Evolutionary conservation across 345 rosid species (phyloP), one percentile per base, ranked within the genome.

Genomic region (Citrus trifoliata): DNA sequence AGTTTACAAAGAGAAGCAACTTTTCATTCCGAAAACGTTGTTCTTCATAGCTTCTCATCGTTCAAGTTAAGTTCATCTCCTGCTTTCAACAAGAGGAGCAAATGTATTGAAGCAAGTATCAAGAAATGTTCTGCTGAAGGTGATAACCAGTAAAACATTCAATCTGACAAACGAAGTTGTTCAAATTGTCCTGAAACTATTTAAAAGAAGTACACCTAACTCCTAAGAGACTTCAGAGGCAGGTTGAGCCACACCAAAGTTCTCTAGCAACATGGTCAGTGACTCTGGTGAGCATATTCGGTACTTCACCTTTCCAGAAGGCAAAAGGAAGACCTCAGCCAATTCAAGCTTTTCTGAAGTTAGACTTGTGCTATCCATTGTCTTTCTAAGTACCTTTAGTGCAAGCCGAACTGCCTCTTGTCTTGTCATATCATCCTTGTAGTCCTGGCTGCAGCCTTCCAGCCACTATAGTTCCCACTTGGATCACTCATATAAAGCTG

Each of bases 361-460:
- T 61, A 94, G 95, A 83, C 96, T 95, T 5, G 99, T 93, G 79
- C 98, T 95, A 82, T 95, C 99, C 99, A 95, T 94, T 6, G 98
- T 93, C 85, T 95, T 93, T 82, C 92, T 92, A 67, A 94, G 91
- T 28, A 95, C 98, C 91, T 94, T 95, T 72, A 91, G 82, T 0
- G 98, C 97, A 2, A 95, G 94, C 86, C 91, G 88, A 32, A 95
- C 96, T 0, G 98, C 99, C 63, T 94, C 97, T 69, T 94, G 97
- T 76, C 99, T 88, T 1, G 89, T 82, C 64, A 93, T 91, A 27
- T 94, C 97, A 32, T 92, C 97, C 85, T 93, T 94, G 82, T 94
- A 95, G 75, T 95, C 98, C 85, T 95, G 4, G 97, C 98, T 5
- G 98, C 98, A 82, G 98, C 98, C 82, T 92, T 95, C 98, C 98